Percentiles rank a stretch among this genome's conserved stretches.
Evolutionary conservation across 2,329 filamentous ascomycete species (phyloP).

Genomic region (Sporothrix curviconia): DNA sequence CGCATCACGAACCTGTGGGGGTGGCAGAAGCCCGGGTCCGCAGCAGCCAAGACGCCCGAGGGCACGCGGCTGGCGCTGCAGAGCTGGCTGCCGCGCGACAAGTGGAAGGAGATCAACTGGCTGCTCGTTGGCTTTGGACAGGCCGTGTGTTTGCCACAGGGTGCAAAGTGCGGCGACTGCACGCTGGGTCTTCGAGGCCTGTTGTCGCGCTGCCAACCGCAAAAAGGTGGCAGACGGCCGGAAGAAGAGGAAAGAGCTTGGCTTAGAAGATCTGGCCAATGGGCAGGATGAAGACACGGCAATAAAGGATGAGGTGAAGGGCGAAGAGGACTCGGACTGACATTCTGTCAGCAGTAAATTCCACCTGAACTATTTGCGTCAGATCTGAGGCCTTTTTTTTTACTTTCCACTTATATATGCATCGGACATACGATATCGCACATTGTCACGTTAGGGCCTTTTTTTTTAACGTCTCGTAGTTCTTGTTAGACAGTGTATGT

Average conservation of each 20-base stretch:
- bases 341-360: too few relatives aligned
- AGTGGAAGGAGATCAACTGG: constrained; percentile 89
- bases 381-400: too few relatives aligned
- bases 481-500: too few relatives aligned
- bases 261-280: constrained; percentile 21
- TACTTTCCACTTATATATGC: too few relatives aligned
- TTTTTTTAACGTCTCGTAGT: too few relatives aligned
- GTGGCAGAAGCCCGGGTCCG: constrained; percentile 52
- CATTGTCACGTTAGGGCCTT: too few relatives aligned
- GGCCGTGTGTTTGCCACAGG: constrained; percentile 75
- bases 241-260: constrained; percentile 39
- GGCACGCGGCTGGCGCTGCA: constrained; percentile 71
- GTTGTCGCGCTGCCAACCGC: constrained; percentile 65
- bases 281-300: constrained; percentile 25
- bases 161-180: constrained; percentile 77
- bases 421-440: too few relatives aligned
- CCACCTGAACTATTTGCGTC: too few relatives aligned
- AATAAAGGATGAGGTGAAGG: constrained; percentile 20
- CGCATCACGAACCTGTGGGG: constrained; percentile 92
- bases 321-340: background rate
- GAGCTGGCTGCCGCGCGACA: constrained; percentile 74
- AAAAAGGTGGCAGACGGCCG: constrained; percentile 54
- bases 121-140: constrained; percentile 84
- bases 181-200: constrained; percentile 68
- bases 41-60: constrained; percentile 65